Evolutionary conservation across 371 early-diverging fungal species (phyloP).

Genomic region (Mortierella sp.): DNA sequence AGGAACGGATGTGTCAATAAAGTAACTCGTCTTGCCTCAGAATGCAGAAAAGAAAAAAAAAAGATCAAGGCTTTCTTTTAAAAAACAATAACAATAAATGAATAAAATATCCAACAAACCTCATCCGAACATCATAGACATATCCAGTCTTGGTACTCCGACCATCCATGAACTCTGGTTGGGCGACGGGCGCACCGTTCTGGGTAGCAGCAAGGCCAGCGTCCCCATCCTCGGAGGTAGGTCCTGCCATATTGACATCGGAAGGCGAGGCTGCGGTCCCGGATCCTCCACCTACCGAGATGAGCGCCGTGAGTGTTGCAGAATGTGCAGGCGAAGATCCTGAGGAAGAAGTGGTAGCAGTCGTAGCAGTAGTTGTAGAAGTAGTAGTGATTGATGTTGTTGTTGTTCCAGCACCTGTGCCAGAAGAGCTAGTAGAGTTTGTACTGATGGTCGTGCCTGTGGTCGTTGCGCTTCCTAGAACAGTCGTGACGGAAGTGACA

Average conservation of each 20-base stretch:
- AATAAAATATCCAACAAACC: slow-evolving; percentile 55
- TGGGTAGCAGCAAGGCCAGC: background rate
- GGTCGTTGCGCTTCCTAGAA: no score
- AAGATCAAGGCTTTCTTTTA: background rate
- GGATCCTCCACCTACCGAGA: no score
- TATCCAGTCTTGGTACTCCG: slow-evolving; percentile 61
- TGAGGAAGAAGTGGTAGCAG: no score
- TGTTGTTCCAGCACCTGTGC: no score
- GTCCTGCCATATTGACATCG: background rate
- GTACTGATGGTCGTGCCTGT: no score
- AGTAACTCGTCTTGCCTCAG: no score
- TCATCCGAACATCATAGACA: slow-evolving; percentile 76
- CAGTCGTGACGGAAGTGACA: no score
- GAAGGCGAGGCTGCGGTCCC: background rate
- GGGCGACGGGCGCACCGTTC: slow-evolving; percentile 16
- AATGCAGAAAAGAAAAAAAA: background rate
- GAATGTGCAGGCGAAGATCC: no score
- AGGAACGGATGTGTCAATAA: background rate
- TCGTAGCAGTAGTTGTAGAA: no score
- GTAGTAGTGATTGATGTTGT: no score
- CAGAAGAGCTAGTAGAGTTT: no score
- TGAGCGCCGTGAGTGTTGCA: no score
- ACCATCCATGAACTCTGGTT: slow-evolving; percentile 34
- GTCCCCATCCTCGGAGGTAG: background rate
- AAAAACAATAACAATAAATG: background rate